phyloP scores from a whole-genome alignment of 2,329 filamentous ascomycete species.

The Alternaria sp. region DNA sequence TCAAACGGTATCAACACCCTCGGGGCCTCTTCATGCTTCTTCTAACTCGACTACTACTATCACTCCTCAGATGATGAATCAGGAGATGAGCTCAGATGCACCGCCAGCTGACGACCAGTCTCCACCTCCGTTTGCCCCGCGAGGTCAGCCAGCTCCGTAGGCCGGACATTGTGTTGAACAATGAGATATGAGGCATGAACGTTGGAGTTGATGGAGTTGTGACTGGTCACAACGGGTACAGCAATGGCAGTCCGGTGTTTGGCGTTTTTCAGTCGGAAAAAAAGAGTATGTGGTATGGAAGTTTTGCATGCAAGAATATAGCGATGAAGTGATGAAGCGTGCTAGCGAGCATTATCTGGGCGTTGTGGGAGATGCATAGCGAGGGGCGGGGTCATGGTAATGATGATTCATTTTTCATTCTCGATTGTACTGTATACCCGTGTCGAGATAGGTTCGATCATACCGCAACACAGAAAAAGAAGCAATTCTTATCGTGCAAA shows the following conservation, averaged over 20 bases:
- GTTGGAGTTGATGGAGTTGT: not conserved
- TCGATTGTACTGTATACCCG: not conserved
- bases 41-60: conserved; percentile 19
- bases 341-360: not conserved
- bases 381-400: not conserved
- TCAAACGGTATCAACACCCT: conserved; percentile 4
- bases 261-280: not conserved
- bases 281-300: not conserved
- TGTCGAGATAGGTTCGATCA: no score
- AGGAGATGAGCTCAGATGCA: conserved; percentile 1
- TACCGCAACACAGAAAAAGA: no score
- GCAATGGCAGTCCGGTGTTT: no score
- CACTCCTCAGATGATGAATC: conserved; percentile 12
- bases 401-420: not conserved
- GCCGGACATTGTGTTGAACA: not conserved
- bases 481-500: no score
- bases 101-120: not conserved
- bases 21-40: conserved; percentile 15
- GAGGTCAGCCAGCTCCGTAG: conserved; percentile 6
- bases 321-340: not conserved
- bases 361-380: not conserved
- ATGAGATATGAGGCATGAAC: not conserved
- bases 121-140: not conserved
- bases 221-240: no score
- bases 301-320: not conserved